Evolutionary conservation across 306 rosid species (phyloP).

Genomic region (Parietaria judaica): DNA sequence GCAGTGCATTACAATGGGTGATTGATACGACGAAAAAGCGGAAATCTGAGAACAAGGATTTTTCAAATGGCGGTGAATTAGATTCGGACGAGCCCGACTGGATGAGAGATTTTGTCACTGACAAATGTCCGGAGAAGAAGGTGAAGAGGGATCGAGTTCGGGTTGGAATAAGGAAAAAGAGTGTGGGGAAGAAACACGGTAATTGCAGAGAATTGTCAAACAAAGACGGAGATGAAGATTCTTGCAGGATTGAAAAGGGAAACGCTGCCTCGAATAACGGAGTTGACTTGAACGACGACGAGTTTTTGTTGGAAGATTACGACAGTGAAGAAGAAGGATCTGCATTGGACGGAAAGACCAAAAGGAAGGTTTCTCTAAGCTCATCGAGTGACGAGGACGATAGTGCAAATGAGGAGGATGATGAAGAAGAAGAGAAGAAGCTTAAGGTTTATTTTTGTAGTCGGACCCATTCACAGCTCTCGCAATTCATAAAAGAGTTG

Average conservation of each 20-base stretch:
- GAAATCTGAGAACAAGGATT: constrained; percentile 20
- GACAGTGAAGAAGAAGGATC: constrained; percentile 67
- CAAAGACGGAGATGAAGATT: constrained; percentile 22
- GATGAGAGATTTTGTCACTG: constrained; percentile 54
- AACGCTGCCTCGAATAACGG: constrained; percentile 23
- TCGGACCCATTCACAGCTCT: constrained; percentile 93
- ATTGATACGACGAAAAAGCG: constrained; percentile 45
- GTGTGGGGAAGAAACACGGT: constrained; percentile 19
- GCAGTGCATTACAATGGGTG: constrained; percentile 91
- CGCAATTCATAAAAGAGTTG: constrained; percentile 80
- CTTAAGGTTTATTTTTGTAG: constrained; percentile 77
- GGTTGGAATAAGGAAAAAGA: constrained; percentile 22
- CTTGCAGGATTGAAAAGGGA: constrained; percentile 20
- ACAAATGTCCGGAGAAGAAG: constrained; percentile 36
- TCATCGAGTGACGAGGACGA: constrained; percentile 71
- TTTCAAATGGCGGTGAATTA: constrained; percentile 15
- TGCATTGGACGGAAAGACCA: constrained; percentile 24
- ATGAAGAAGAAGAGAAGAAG: constrained; percentile 29
- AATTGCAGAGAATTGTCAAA: constrained; percentile 25
- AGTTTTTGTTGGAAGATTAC: constrained; percentile 71
- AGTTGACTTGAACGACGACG: constrained; percentile 46
- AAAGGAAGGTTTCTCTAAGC: constrained; percentile 52
- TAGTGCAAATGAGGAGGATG: constrained; percentile 34
- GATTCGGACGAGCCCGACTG: constrained; percentile 88
- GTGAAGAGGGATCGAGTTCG: constrained; percentile 26